Base-by-base conservation (phyloP, 2,329 filamentous ascomycete species). In the Ceratocystiopsis minuta region DNA sequence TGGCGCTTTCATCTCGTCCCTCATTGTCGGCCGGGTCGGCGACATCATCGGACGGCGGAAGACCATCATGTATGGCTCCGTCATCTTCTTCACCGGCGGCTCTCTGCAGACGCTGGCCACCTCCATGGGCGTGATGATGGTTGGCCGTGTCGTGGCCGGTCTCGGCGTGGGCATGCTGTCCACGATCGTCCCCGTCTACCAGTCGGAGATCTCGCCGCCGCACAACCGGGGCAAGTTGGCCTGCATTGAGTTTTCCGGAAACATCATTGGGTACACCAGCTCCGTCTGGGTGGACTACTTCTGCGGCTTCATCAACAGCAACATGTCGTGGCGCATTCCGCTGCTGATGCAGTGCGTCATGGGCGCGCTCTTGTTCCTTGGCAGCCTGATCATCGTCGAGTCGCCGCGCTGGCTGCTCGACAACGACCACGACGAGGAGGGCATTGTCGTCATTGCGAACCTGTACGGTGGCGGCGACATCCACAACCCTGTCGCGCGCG, bases 231-330 rank as follows among this genome's bases (percentile, higher is more conserved):
- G 90, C 48, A 92, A 90, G 62, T 70, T 98, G 47, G 90, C 88
- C 18, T 96, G 90, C 59, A 96, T 98, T 50, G 90, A 98, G 59
- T 98, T 96, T 55, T 88, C 88, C 0, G 90, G 90, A 42, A 98
- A 98, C 60, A 93, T 98, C 48, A 79, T 84, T 46, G 90, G 90
- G 31, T 98, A 98, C 57, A 80, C 88, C 42, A 86, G 85, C 41
- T 96, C 88, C 52, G 88, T 96, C 17, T 98, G 90, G 90, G 88
- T 96, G 24, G 90, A 98, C 60, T 98, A 96, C 61, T 88, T 90
- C 53, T 95, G 87, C 61, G 90, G 83, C 44, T 95, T 70, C 56
- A 96, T 98, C 55, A 61, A 84, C 47, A 83, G 68, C 53, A 67
- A 96, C 57, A 70, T 80, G 63, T 85, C 90, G 2, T 98, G 90